Evolutionary conservation across 2,329 filamentous ascomycete genomes (phyloP).

Genomic region (Rhexocercosporidium sp.): DNA sequence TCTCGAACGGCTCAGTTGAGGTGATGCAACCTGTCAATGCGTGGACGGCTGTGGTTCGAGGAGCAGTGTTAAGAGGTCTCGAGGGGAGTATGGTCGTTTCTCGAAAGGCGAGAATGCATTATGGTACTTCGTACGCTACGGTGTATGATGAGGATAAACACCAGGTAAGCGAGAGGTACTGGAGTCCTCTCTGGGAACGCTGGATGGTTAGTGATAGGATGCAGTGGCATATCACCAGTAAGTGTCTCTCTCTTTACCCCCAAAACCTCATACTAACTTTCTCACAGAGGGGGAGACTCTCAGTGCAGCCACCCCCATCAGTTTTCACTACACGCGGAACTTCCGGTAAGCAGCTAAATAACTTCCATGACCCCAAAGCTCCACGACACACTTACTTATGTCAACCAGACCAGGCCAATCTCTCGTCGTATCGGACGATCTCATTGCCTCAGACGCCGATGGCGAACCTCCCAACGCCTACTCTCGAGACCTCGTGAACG

Average conservation of each 20-base stretch:
- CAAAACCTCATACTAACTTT: slow-evolving; percentile 18
- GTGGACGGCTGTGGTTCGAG: slow-evolving; percentile 81
- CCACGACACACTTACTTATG: too few species aligned
- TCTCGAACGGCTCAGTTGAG: slow-evolving; percentile 66
- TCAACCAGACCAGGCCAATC: slow-evolving; percentile 69
- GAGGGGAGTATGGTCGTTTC: slow-evolving; percentile 82
- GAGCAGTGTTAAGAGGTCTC: slow-evolving; percentile 74
- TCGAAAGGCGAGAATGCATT: slow-evolving; percentile 71
- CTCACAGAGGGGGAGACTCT: slow-evolving; percentile 69
- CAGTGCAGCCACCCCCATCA: slow-evolving; percentile 74
- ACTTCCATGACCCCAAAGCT: background rate
- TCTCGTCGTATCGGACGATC: slow-evolving; percentile 75
- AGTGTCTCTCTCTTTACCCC: slow-evolving; percentile 10
- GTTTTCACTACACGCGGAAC: slow-evolving; percentile 86
- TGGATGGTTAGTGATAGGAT: slow-evolving; percentile 86
- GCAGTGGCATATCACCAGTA: slow-evolving; percentile 83
- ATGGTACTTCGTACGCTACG: slow-evolving; percentile 81
- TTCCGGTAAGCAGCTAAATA: slow-evolving; percentile 51
- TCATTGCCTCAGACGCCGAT: slow-evolving; percentile 77
- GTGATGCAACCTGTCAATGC: slow-evolving; percentile 84
- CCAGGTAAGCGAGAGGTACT: slow-evolving; percentile 74
- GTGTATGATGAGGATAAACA: slow-evolving; percentile 80
- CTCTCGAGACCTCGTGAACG: slow-evolving; percentile 67
- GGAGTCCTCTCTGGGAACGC: slow-evolving; percentile 79
- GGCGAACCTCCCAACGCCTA: slow-evolving; percentile 61